These are phyloP conservation scores for Akanthomyces uredinophilus DNA, from an alignment of 2,329 filamentous ascomycete species.

Conservation along the genomic window DNA sequence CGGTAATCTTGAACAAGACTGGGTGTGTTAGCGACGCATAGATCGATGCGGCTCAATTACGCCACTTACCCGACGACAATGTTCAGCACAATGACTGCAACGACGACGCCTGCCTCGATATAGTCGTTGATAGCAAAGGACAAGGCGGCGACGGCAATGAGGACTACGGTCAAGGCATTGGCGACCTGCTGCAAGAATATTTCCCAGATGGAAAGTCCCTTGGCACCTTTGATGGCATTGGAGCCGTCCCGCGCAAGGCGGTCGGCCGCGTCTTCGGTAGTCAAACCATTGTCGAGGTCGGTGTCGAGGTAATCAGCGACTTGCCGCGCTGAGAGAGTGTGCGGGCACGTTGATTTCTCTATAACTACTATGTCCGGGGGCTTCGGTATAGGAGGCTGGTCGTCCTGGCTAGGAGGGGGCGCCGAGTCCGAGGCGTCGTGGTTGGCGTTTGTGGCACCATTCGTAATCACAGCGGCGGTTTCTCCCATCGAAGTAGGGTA, in stretches of 20 bases:
- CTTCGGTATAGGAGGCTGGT: constrained; percentile 36
- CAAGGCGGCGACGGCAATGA: constrained; percentile 68
- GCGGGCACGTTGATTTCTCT: constrained; percentile 32
- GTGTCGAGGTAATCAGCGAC: constrained; percentile 37
- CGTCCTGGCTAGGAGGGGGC: constrained; percentile 31
- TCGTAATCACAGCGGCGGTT: constrained; percentile 33
- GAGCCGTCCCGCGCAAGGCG: constrained; percentile 62
- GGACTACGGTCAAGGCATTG: constrained; percentile 69
- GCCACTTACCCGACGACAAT: constrained; percentile 57
- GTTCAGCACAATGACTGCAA: constrained; percentile 62
- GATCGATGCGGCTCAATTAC: too few species aligned
- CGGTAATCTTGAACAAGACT: constrained; percentile 57
- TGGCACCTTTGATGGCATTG: constrained; percentile 67
- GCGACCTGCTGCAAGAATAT: constrained; percentile 73
- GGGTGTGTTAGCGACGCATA: constrained; percentile 1
- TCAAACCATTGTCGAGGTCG: constrained; percentile 55
- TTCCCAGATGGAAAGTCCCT: constrained; percentile 67
- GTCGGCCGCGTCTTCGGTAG: constrained; percentile 55
- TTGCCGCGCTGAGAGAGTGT: constrained; percentile 31
- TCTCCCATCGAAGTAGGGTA: constrained; percentile 39
- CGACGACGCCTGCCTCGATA: constrained; percentile 58
- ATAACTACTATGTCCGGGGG: constrained; percentile 30
- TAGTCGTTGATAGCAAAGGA: constrained; percentile 62
- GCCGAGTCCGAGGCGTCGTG: constrained; percentile 31
- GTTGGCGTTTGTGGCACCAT: constrained; percentile 38